Conservation (phyloP, 441 rosid species). For the Geranium incanum region DNA sequence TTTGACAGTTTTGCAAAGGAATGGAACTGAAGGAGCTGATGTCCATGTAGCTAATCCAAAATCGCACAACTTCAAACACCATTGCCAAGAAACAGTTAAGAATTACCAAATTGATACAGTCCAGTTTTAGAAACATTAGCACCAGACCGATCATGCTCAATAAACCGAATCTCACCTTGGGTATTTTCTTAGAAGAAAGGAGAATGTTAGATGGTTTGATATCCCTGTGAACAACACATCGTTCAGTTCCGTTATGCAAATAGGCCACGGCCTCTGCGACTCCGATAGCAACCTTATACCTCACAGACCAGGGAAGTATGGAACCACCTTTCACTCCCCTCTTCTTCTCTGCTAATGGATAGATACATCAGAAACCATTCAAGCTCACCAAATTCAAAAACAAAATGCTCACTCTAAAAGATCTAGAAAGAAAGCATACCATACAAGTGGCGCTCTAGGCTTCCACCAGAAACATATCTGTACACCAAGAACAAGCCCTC, state of each 20-base stretch:
- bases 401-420: neutral
- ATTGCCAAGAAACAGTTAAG: constrained; percentile 12
- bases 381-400: constrained; percentile 17
- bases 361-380: constrained; percentile 16
- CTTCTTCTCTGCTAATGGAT: constrained; percentile 53
- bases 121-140: neutral
- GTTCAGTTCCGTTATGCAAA: constrained; percentile 83
- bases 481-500: constrained; percentile 92
- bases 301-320: constrained; percentile 63
- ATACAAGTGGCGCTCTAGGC: constrained; percentile 83
- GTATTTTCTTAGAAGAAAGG: constrained; percentile 82
- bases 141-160: neutral
- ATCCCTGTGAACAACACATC: constrained; percentile 96
- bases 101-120: neutral
- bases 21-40: constrained; percentile 85
- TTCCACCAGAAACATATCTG: constrained; percentile 90
- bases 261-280: constrained; percentile 76
- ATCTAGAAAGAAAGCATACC: constrained; percentile 35
- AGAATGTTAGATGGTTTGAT: constrained; percentile 94
- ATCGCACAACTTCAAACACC: constrained; percentile 69
- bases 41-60: constrained; percentile 98
- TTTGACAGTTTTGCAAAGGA: constrained; percentile 96
- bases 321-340: constrained; percentile 44
- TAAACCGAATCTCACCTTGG: constrained; percentile 44
- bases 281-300: constrained; percentile 84